Evolutionary conservation across 2,329 filamentous ascomycete genomes (phyloP).

Genomic region (Penicillium sumatraense): DNA sequence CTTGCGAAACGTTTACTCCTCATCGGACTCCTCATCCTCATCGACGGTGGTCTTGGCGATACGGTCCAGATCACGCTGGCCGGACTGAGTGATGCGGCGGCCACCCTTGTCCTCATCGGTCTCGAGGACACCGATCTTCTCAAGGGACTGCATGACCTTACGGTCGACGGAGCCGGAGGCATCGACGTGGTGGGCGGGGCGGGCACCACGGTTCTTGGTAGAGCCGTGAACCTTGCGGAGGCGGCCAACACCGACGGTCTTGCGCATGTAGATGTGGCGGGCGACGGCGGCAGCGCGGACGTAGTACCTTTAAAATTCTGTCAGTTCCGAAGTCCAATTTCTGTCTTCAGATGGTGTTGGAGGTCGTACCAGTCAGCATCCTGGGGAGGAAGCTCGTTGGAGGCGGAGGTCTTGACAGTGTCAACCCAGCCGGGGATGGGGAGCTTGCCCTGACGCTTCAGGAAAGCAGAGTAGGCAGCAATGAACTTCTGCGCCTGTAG

Average conservation of each 20-base stretch:
- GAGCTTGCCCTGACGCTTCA: slow-evolving; percentile 74
- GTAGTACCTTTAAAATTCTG: slow-evolving; percentile 61
- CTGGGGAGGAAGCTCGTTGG: slow-evolving; percentile 97
- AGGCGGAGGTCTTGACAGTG: slow-evolving; percentile 96
- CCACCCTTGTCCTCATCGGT: slow-evolving; percentile 98
- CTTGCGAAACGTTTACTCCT: slow-evolving; percentile 45
- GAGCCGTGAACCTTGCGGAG: slow-evolving; percentile 95
- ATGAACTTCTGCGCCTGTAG: slow-evolving; percentile 70
- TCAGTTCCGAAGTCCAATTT: slow-evolving; percentile 4
- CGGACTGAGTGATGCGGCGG: slow-evolving; percentile 95
- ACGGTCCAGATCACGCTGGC: slow-evolving; percentile 98
- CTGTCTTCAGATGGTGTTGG: slow-evolving; percentile 30
- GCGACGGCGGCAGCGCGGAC: slow-evolving; percentile 91
- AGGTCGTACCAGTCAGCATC: slow-evolving; percentile 92
- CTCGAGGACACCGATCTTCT: slow-evolving; percentile 99
- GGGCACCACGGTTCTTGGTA: slow-evolving; percentile 94
- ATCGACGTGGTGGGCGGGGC: slow-evolving; percentile 92
- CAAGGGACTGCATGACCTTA: slow-evolving; percentile 94
- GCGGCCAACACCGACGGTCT: slow-evolving; percentile 98
- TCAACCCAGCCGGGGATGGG: slow-evolving; percentile 81
- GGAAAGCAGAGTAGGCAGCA: slow-evolving; percentile 68
- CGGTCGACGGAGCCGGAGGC: slow-evolving; percentile 95
- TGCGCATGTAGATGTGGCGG: slow-evolving; percentile 98
- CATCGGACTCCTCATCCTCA: slow-evolving; percentile 51
- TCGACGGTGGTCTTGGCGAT: slow-evolving; percentile 75